A percentile compares a stretch with the other conserved stretches of the same genome.
These are phyloP conservation scores for Leccinum pellstonianum DNA, from an alignment of 768 basidiomycete species.

Conservation along the genomic window DNA sequence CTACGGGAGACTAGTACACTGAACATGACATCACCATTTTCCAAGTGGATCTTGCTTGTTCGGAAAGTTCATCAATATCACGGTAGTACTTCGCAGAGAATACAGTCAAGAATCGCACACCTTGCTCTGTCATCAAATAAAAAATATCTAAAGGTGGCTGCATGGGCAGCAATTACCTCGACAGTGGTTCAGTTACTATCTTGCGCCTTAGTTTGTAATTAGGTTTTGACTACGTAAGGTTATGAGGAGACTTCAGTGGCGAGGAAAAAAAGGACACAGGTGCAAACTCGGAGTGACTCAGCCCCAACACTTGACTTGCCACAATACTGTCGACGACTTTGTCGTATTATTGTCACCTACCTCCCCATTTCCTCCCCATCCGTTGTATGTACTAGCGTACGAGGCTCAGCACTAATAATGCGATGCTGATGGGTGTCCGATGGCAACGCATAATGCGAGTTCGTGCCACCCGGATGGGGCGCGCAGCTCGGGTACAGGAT, in stretches of 20 bases:
- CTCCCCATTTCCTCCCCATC: background rate
- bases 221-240: constrained; percentile 12
- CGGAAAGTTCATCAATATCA: constrained; percentile 21
- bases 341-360: background rate
- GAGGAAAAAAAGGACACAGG: background rate
- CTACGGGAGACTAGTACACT: background rate
- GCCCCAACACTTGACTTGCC: constrained; percentile 19
- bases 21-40: constrained; percentile 2
- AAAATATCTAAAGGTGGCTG: constrained; percentile 24
- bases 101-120: constrained; percentile 27
- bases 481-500: background rate
- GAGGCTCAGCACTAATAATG: background rate
- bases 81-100: constrained; percentile 17
- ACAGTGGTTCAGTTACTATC: constrained; percentile 19
- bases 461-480: background rate
- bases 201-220: background rate
- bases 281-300: no score
- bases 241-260: constrained; percentile 6
- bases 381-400: background rate
- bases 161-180: constrained; percentile 30
- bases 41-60: constrained; percentile 19
- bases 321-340: constrained; percentile 2
- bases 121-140: constrained; percentile 23
- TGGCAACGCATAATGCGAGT: background rate
- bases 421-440: background rate